Percentiles rank a stretch among this genome's conserved stretches.
phyloP scores from a whole-genome alignment of 768 basidiomycete genomes.

The Trametes gibbosa region DNA sequence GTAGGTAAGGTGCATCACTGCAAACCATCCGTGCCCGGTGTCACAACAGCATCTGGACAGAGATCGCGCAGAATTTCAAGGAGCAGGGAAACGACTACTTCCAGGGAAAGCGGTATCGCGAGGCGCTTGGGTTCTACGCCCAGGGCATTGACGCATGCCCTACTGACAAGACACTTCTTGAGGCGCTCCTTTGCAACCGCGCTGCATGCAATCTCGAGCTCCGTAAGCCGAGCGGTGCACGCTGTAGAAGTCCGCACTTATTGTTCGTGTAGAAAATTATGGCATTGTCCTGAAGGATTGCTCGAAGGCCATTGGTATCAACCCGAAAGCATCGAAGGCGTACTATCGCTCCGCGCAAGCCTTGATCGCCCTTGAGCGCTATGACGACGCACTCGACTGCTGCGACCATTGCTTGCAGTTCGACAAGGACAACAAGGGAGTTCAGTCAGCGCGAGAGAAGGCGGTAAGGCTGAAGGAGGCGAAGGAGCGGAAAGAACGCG shows the following conservation, averaged over 20 bases:
- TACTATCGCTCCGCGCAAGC: conserved; percentile 83
- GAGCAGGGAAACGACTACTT: conserved; percentile 96
- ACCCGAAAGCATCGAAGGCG: conserved; percentile 72
- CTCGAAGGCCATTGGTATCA: conserved; percentile 63
- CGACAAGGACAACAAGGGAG: conserved; percentile 54
- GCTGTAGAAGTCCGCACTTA: background rate
- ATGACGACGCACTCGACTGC: conserved; percentile 82
- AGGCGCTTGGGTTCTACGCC: conserved; percentile 87
- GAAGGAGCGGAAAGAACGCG: conserved; percentile 50
- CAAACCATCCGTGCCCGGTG: background rate
- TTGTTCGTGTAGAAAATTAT: conserved; percentile 65
- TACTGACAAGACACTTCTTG: conserved; percentile 51
- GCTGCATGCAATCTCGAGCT: conserved; percentile 93
- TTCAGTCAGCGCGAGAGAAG: conserved; percentile 49
- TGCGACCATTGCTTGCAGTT: conserved; percentile 65
- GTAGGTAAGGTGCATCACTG: conserved; percentile 49
- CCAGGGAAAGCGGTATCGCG: conserved; percentile 79
- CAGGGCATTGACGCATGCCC: conserved; percentile 88
- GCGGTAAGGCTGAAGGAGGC: conserved; percentile 44
- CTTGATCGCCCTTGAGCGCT: conserved; percentile 66
- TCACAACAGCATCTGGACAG: conserved; percentile 38
- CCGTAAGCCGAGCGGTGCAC: conserved; percentile 42
- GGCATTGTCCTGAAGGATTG: conserved; percentile 86
- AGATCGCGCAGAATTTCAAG: conserved; percentile 90
- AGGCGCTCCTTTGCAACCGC: conserved; percentile 80